Percentiles rank a stretch among this genome's conserved stretches.
Evolutionary conservation across 257 asterid species (phyloP).

Genomic region (Solanum ossicruentum): DNA sequence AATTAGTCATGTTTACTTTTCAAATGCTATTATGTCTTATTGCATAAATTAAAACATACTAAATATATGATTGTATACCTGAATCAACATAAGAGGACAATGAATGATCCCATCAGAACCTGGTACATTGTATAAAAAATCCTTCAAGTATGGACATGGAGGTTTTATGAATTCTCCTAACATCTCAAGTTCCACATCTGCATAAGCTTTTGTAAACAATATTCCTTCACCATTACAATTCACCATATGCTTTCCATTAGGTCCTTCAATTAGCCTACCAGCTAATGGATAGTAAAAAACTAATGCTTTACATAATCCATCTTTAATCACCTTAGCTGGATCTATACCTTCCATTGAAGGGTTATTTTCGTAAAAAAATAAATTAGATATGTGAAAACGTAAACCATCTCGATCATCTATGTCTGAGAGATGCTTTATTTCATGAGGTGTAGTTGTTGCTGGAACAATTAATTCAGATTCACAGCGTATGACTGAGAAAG

Average conservation of each 20-base stretch:
- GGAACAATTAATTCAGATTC: not conserved
- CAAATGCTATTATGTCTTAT: too few species aligned
- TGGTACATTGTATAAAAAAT: not conserved
- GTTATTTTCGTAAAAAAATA: not conserved
- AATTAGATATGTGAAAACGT: not conserved
- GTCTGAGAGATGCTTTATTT: not conserved
- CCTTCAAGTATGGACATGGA: not conserved
- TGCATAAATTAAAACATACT: too few species aligned
- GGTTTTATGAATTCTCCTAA: not conserved
- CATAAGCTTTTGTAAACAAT: not conserved
- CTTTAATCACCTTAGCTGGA: not conserved
- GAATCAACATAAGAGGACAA: not conserved
- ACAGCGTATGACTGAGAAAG: not conserved
- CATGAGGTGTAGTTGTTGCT: not conserved
- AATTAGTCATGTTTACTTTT: too few species aligned
- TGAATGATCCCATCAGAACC: not conserved
- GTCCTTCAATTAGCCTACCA: constrained; percentile 4
- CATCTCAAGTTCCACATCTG: not conserved
- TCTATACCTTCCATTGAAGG: not conserved
- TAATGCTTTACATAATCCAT: constrained; percentile 7
- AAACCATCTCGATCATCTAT: not conserved
- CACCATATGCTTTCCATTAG: not conserved
- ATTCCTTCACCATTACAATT: not conserved
- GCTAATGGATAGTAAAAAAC: constrained; percentile 11
- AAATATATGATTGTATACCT: not conserved